phyloP scores from a whole-genome alignment of 2,329 filamentous ascomycete genomes.

The Tympanopsis confertula region DNA sequence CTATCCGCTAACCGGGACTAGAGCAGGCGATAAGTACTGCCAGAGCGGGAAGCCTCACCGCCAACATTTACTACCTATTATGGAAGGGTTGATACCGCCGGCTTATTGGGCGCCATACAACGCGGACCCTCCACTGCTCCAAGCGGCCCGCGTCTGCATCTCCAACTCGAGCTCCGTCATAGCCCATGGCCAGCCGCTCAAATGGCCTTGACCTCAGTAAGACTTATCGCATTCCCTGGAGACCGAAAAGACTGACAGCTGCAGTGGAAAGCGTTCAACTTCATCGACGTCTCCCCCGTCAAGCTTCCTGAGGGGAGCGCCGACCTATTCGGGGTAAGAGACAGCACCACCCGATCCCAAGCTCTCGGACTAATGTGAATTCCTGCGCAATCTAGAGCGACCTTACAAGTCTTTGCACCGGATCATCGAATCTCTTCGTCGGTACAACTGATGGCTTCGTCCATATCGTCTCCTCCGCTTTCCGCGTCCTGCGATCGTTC shows the following conservation, averaged over 20 bases:
- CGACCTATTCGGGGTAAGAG: background rate
- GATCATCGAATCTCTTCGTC: conserved; percentile 80
- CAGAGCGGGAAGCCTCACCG: too few relatives aligned
- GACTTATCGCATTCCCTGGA: background rate
- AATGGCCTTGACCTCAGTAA: conserved; percentile 1
- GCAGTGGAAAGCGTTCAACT: conserved; percentile 2
- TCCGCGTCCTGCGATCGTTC: conserved; percentile 80
- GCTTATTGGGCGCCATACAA: too few relatives aligned
- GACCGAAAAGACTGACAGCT: background rate
- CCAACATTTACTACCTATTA: too few relatives aligned
- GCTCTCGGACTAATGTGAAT: background rate
- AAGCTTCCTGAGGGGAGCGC: background rate
- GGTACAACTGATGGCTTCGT: conserved; percentile 77
- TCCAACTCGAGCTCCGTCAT: too few relatives aligned
- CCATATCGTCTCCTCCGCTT: conserved; percentile 74
- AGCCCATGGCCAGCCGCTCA: too few relatives aligned
- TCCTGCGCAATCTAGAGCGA: conserved; percentile 63
- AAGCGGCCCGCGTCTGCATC: too few relatives aligned
- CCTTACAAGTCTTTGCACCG: conserved; percentile 73
- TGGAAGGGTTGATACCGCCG: too few relatives aligned
- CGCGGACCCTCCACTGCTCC: too few relatives aligned
- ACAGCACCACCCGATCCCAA: background rate
- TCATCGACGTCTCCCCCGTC: conserved; percentile 1
- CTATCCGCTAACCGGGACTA: too few relatives aligned
- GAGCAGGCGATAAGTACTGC: too few relatives aligned